Evolutionary conservation across 805 yeast genomes (phyloP).

Genomic region (Tetrapisispora arboricola): DNA sequence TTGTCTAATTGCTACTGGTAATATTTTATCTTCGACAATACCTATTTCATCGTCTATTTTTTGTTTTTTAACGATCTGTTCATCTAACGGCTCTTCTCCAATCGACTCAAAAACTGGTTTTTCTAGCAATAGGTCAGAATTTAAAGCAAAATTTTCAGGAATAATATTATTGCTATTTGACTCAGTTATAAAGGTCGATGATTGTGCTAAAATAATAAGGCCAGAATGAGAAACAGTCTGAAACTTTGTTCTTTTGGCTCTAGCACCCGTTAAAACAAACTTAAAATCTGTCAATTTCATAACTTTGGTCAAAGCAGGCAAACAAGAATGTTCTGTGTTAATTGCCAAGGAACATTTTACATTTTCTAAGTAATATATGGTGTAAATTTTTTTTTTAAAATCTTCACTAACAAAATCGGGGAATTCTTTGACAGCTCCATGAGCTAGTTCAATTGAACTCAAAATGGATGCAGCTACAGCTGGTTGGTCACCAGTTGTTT

Average conservation of each 20-base stretch:
- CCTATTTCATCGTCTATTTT: conserved; percentile 28
- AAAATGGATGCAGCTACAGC: conserved; percentile 29
- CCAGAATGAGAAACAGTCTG: conserved; percentile 66
- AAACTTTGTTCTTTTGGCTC: conserved; percentile 76
- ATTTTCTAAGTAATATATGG: conserved; percentile 51
- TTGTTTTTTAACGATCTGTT: conserved; percentile 32
- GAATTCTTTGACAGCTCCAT: conserved; percentile 17
- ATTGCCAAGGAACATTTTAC: conserved; percentile 56
- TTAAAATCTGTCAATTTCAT: conserved; percentile 49
- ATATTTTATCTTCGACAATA: conserved; percentile 34
- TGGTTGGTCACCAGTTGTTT: conserved; percentile 41
- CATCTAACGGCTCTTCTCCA: conserved; percentile 38
- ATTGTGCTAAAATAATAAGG: conserved; percentile 64
- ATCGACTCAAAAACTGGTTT: conserved; percentile 58
- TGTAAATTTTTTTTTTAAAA: conserved; percentile 32
- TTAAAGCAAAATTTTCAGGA: conserved; percentile 52
- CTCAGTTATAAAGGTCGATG: conserved; percentile 10
- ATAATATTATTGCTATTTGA: conserved; percentile 10
- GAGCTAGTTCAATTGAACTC: conserved; percentile 21
- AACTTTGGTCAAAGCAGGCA: conserved; percentile 45
- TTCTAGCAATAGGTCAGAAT: conserved; percentile 72
- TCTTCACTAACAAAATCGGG: conserved; percentile 23
- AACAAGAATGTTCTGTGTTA: conserved; percentile 51
- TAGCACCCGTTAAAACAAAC: conserved; percentile 73
- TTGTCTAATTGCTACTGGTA: conserved; percentile 54